Conservation (phyloP, 2,329 filamentous ascomycete species). For the Alternaria hordeiaustralica region DNA sequence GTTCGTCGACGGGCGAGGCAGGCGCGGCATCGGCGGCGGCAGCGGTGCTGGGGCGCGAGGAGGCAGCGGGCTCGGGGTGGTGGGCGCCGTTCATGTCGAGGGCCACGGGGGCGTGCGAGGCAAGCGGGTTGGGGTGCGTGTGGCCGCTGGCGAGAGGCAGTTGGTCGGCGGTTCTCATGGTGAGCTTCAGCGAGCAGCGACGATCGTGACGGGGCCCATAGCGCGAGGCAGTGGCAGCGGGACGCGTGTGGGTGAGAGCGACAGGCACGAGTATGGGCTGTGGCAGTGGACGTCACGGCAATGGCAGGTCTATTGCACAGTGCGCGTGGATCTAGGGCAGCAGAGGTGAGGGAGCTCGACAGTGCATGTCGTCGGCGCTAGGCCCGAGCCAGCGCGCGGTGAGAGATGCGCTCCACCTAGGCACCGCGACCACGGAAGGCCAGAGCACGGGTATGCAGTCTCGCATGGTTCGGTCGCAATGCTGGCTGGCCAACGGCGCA, state of each 20-base stretch:
- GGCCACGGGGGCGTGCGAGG: slow-evolving; percentile 31
- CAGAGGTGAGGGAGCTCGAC: neutral
- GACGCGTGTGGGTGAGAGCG: slow-evolving; percentile 8
- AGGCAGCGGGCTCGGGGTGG: slow-evolving; percentile 16
- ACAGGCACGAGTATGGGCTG: neutral
- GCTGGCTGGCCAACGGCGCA: neutral
- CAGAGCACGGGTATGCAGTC: neutral
- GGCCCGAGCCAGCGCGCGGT: slow-evolving; percentile 22
- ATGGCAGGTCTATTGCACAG: neutral
- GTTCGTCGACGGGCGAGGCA: slow-evolving; percentile 29
- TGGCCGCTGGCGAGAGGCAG: slow-evolving; percentile 31
- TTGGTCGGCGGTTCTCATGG: slow-evolving; percentile 41
- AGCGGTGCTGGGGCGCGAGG: slow-evolving; percentile 38
- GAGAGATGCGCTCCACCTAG: slow-evolving; percentile 10
- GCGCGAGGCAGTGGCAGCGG: slow-evolving; percentile 17
- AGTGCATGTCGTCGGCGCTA: slow-evolving; percentile 12
- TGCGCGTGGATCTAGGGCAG: neutral
- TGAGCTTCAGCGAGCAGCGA: slow-evolving; percentile 30
- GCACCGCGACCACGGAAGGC: neutral
- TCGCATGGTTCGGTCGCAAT: neutral
- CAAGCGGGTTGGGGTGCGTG: slow-evolving; percentile 35
- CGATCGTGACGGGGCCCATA: slow-evolving; percentile 40
- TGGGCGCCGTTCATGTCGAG: slow-evolving; percentile 29
- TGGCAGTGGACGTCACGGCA: neutral
- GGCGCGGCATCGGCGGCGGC: slow-evolving; percentile 24